Conservation (phyloP, 768 basidiomycete species). For the Suillus tomentosus region DNA sequence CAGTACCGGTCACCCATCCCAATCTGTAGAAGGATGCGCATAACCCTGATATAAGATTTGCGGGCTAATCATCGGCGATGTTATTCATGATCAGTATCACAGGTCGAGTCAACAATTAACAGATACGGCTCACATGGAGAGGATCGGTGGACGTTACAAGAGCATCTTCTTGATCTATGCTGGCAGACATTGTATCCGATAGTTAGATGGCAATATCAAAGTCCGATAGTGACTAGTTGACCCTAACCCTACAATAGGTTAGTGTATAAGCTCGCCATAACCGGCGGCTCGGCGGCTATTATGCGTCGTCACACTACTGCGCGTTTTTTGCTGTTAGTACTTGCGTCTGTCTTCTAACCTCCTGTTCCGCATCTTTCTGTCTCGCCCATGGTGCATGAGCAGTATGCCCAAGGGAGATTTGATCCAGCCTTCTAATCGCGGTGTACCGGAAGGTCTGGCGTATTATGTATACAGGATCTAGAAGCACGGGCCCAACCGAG, state of each 20-base stretch:
- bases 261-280: too few relatives aligned
- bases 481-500: not conserved
- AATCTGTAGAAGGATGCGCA: slow-evolving; percentile 83
- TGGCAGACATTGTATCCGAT: not conserved
- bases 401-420: not conserved
- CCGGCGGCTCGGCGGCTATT: too few relatives aligned
- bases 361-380: not conserved
- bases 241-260: not conserved
- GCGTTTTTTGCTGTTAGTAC: too few relatives aligned
- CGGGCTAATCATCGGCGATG: slow-evolving; percentile 54
- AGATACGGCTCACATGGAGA: slow-evolving; percentile 49
- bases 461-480: not conserved
- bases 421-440: not conserved
- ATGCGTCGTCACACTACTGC: too few relatives aligned
- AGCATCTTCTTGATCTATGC: slow-evolving; percentile 36
- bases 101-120: not conserved
- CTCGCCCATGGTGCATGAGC: not conserved
- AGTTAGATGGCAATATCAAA: not conserved
- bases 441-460: not conserved
- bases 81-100: slow-evolving; percentile 5
- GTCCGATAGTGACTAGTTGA: not conserved
- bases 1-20: slow-evolving; percentile 93
- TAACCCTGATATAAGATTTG: slow-evolving; percentile 87
- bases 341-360: too few relatives aligned
- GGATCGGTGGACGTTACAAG: slow-evolving; percentile 65